Percentiles rank a stretch among this genome's conserved stretches.
phyloP scores from a whole-genome alignment of 495 filamentous ascomycete genomes.

The Neurospora terricola region DNA sequence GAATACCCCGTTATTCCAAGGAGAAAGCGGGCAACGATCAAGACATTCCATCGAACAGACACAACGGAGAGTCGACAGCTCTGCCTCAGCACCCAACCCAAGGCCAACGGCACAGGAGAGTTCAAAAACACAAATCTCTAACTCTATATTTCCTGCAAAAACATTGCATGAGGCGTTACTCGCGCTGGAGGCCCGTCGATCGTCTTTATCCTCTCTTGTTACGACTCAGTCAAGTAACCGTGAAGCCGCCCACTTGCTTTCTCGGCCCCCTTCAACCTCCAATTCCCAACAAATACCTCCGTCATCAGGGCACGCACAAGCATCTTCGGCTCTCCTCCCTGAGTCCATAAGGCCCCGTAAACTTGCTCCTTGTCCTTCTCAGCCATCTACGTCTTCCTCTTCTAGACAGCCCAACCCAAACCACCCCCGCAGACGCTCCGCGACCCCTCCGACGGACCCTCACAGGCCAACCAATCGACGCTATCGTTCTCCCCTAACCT shows the following conservation, averaged over 20 bases:
- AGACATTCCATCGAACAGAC: background rate
- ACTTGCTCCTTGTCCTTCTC: background rate
- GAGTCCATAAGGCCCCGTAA: background rate
- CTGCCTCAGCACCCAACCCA: background rate
- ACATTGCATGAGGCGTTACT: no score
- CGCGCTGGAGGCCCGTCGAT: no score
- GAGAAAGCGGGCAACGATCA: background rate
- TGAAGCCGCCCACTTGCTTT: background rate
- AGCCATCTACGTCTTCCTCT: background rate
- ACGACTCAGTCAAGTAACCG: background rate
- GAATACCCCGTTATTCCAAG: background rate
- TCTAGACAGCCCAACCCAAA: background rate
- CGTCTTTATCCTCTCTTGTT: background rate
- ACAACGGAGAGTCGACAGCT: background rate
- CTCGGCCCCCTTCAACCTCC: background rate
- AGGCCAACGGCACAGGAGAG: background rate
- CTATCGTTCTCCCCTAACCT: background rate
- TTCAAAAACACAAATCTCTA: background rate
- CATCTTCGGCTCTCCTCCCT: background rate
- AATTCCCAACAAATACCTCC: background rate
- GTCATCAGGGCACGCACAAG: background rate
- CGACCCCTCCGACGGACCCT: background rate
- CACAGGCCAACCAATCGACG: background rate
- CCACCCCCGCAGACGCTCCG: background rate
- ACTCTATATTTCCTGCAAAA: background rate